Evolutionary conservation across 192 early-diverging fungal genomes (phyloP).

Genomic region (Ramicandelaber brevisporus): DNA sequence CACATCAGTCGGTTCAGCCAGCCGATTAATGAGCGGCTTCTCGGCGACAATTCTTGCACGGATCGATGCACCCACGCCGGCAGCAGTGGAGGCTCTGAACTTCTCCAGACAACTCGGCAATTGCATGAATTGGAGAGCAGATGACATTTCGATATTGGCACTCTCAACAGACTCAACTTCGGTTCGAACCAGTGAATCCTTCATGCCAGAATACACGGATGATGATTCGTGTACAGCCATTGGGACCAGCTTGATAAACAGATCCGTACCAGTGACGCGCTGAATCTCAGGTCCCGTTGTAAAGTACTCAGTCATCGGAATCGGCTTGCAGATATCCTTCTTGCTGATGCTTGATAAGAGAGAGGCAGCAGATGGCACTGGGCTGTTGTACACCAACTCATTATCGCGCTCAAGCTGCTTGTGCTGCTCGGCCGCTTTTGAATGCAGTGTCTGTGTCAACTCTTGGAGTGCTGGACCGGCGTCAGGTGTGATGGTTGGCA

Average conservation of each 20-base stretch:
- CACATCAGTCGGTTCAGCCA: too few relatives aligned
- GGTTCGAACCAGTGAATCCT: constrained; percentile 69
- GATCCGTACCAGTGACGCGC: constrained; percentile 70
- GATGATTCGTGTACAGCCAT: constrained; percentile 82
- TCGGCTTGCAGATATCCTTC: constrained; percentile 53
- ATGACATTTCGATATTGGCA: constrained; percentile 62
- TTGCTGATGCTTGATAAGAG: constrained; percentile 45
- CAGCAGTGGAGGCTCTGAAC: too few relatives aligned
- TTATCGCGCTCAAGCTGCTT: constrained; percentile 56
- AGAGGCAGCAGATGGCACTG: constrained; percentile 57
- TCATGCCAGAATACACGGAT: constrained; percentile 86
- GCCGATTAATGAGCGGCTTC: too few relatives aligned
- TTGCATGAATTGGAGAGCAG: constrained; percentile 68
- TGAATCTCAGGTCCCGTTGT: constrained; percentile 42
- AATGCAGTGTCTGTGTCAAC: constrained; percentile 30
- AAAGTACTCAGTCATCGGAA: constrained; percentile 47
- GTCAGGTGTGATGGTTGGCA: constrained; percentile 31
- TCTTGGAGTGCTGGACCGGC: constrained; percentile 47
- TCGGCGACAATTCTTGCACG: too few relatives aligned
- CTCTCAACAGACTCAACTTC: constrained; percentile 54
- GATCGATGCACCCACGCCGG: too few relatives aligned
- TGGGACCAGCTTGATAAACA: constrained; percentile 72
- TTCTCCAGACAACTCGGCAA: constrained; percentile 49
- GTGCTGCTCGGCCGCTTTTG: constrained; percentile 44
- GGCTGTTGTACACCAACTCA: constrained; percentile 84